Base-by-base conservation (phyloP, 2,329 filamentous ascomycete species). In the Hymenoscyphus fructigenus region DNA sequence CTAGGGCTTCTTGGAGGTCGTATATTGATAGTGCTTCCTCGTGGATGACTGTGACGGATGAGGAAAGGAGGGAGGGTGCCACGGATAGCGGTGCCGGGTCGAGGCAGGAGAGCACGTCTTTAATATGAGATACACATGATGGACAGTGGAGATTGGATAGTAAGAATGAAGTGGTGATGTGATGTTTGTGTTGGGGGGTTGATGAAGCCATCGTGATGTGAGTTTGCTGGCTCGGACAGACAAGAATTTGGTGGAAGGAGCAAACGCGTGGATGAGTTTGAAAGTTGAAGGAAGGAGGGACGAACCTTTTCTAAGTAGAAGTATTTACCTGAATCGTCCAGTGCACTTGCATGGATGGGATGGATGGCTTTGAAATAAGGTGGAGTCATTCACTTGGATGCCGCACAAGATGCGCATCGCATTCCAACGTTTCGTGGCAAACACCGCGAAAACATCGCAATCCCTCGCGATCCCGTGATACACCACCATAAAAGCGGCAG, bases 71-170 rank as follows among this genome's bases (percentile, higher is more conserved):
- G 68, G 90, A 91, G 66, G 88, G 85, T 67, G 88, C 89, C 34
- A 91, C 84, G 78, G 85, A 87, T 62, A 75, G 69, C 73, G 80
- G 79, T 80, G 79, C 73, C 74, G 84, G 78, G 79, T 81, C 65
- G 75, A 84, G 76, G 6, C 71, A 69, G 41, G 71, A 80, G 65
- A 92, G 78, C 65, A 84, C 81, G 62, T 83, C 79, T 72, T 86
- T 82, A 73, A 93, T 91, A 69, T 83, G 82, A 41, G 85, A 83
- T 59, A 91, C 86, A 75, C 90, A 93, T 66, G 89, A 90, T 15
- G 89, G 87, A 78, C 90, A 92, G 77, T 93, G 90, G n/a, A 93
- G 82, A 76, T 93, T 92, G 67, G 83, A 85, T 70, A 93, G 80
- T 67, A 92, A 82, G 73, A 89, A 86, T 38, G 73, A 72, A 57